Evolutionary conservation across 2,329 filamentous ascomycete species (phyloP), one percentile per base, ranked within the genome.

Genomic region (Acrocalymma vagum): DNA sequence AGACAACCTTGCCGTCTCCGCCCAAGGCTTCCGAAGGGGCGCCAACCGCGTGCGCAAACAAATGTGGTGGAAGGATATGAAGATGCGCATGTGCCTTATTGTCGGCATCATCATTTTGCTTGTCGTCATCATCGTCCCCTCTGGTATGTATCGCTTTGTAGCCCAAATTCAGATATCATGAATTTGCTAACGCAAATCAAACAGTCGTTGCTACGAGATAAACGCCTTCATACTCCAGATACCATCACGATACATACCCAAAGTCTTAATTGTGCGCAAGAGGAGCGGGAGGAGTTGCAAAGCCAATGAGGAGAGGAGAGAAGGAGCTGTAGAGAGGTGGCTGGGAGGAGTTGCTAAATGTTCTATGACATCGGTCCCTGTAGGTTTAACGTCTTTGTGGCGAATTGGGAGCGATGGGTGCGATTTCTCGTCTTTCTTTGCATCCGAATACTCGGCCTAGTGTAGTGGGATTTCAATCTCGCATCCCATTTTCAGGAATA

Each of bases 41-140:
- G 94, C 95, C 74, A 99, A 97, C 80, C 82, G 90, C 63, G 93
- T 99, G 60, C 86, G 94, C 73, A 78, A 78, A 74, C 86, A 95
- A 75, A 97, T 97, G 93, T 97, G 93, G 93, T 97, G 92, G 93
- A 97, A 97, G 83, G 93, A 97, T 69, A 95, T 96, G 90, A 97
- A 97, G 85, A 99, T 99, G 94, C 86, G 94, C 73, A 94, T 96
- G 80, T 97, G 93, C 77, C 79, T 99, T 61, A 88, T 95, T 68
- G 80, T 86, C 45, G 94, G 92, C 65, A 88, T 99, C 73, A 87
- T 97, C 71, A 82, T 97, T 59, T 80, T 99, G 61, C 82, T 99
- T 58, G 78, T 95, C 60, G 83, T 99, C 72, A 97, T 99, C 71
- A 94, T 99, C 67, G 85, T 97, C 60, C 94, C 94, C 55, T 81